A percentile compares a stretch with the other conserved stretches of the same genome.
These are phyloP conservation scores for Cenchrus purpureus DNA, from an alignment of 176 grass and related monocot genomes.

Conservation along the genomic window DNA sequence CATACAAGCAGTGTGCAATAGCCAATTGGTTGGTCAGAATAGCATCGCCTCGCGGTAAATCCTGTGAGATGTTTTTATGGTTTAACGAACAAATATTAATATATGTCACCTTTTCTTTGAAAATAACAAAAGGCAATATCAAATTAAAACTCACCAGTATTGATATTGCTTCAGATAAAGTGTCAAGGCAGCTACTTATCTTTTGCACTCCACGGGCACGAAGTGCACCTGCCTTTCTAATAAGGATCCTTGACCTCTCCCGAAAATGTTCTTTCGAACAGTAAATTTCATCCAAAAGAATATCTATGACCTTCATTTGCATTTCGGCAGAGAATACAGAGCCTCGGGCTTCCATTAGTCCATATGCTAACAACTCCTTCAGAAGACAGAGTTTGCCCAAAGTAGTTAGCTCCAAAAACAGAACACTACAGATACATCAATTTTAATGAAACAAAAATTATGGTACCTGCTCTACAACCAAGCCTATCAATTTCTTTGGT, in stretches of 20 bases:
- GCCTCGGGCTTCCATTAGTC: constrained; percentile 51
- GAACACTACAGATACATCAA: constrained; percentile 12
- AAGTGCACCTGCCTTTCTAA: constrained; percentile 66
- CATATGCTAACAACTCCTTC: constrained; percentile 75
- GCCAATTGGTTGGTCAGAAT: constrained; percentile 62
- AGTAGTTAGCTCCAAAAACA: neutral
- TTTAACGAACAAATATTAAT: constrained; percentile 41
- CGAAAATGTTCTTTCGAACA: constrained; percentile 55
- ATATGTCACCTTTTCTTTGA: constrained; percentile 5
- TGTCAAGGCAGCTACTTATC: constrained; percentile 60
- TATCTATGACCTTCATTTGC: constrained; percentile 66
- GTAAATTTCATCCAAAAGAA: constrained; percentile 82
- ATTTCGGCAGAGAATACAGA: constrained; percentile 57
- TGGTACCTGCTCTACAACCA: constrained; percentile 79
- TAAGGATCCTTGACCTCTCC: constrained; percentile 71
- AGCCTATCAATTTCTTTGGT: constrained; percentile 62
- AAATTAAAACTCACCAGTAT: constrained; percentile 70
- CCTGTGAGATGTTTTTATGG: constrained; percentile 44
- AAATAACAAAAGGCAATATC: constrained; percentile 24
- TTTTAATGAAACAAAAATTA: constrained; percentile 33
- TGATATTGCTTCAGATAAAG: constrained; percentile 77
- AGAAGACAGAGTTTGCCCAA: constrained; percentile 22
- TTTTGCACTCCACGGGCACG: constrained; percentile 62
- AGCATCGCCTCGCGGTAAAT: constrained; percentile 43
- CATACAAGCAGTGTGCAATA: constrained; percentile 71